Evolutionary conservation across 805 yeast genomes (phyloP).

Genomic region (Candida andamanensis): DNA sequence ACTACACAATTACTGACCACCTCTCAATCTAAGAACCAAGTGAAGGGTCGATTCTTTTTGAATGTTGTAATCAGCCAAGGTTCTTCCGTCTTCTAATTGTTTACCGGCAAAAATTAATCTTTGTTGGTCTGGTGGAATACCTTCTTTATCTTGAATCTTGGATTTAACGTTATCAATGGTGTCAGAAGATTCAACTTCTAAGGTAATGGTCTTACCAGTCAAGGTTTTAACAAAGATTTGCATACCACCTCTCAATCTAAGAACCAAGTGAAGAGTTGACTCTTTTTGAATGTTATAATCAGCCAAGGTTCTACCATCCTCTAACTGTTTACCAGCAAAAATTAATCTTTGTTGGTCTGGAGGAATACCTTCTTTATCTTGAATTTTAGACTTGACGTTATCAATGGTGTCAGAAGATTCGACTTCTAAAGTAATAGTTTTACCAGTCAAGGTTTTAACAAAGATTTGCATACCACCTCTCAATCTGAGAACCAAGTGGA

Average conservation of each 20-base stretch:
- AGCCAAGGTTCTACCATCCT: constrained; percentile 92
- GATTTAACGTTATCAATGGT: constrained; percentile 95
- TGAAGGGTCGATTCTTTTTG: constrained; percentile 95
- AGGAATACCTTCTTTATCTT: constrained; percentile 97
- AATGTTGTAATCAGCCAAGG: constrained; percentile 94
- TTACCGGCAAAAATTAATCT: constrained; percentile 96
- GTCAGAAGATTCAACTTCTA: constrained; percentile 96
- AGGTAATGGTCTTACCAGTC: constrained; percentile 56
- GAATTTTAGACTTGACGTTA: constrained; percentile 94
- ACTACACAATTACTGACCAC: constrained; percentile 48
- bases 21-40: constrained; percentile 95
- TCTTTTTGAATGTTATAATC: constrained; percentile 99
- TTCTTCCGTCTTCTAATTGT: constrained; percentile 95
- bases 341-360: constrained; percentile 97
- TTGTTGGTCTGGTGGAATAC: constrained; percentile 97
- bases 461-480: constrained; percentile 59
- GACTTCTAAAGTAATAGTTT: constrained; percentile 83
- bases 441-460: constrained; percentile 57
- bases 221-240: constrained; percentile 34
- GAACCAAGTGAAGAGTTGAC: constrained; percentile 91
- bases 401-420: constrained; percentile 97
- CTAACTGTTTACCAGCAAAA: constrained; percentile 97
- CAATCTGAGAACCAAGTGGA: constrained; percentile 93
- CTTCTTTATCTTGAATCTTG: constrained; percentile 96
- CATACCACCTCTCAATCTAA: constrained; percentile 95